Percentiles rank a stretch among this genome's conserved stretches.
Conservation (phyloP, 345 rosid genomes). For the Raphanus raphanistrum region DNA sequence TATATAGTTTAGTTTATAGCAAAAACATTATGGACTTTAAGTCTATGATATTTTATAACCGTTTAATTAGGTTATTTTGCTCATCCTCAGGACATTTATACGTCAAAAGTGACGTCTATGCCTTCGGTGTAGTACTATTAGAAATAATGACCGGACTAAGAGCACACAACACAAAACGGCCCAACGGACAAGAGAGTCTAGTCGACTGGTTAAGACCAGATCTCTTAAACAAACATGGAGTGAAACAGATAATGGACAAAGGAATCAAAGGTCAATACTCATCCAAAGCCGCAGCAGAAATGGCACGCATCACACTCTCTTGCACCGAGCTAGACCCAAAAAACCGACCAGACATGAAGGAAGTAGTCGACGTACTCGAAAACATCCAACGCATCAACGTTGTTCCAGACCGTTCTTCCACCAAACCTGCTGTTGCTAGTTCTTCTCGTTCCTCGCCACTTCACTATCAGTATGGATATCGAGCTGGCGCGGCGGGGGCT, state of each 20-base stretch:
- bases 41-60: background rate
- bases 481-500: conserved; percentile 7
- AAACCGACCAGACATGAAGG: conserved; percentile 66
- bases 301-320: conserved; percentile 45
- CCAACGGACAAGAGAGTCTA: conserved; percentile 46
- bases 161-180: conserved; percentile 56
- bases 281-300: conserved; percentile 40
- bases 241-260: conserved; percentile 62
- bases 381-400: conserved; percentile 13
- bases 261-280: conserved; percentile 58
- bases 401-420: background rate
- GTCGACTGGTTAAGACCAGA: conserved; percentile 60
- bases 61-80: background rate
- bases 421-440: conserved; percentile 2
- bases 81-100: conserved; percentile 63
- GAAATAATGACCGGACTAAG: conserved; percentile 66
- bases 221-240: conserved; percentile 43
- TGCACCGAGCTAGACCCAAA: conserved; percentile 61
- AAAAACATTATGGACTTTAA: background rate
- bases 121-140: conserved; percentile 71
- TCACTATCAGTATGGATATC: conserved; percentile 19
- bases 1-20: background rate
- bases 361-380: conserved; percentile 47
- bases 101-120: conserved; percentile 77
- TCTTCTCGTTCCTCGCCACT: conserved; percentile 11